phyloP scores from a whole-genome alignment of 1,139 yeast species.

The Wickerhamiella pararugosa region DNA sequence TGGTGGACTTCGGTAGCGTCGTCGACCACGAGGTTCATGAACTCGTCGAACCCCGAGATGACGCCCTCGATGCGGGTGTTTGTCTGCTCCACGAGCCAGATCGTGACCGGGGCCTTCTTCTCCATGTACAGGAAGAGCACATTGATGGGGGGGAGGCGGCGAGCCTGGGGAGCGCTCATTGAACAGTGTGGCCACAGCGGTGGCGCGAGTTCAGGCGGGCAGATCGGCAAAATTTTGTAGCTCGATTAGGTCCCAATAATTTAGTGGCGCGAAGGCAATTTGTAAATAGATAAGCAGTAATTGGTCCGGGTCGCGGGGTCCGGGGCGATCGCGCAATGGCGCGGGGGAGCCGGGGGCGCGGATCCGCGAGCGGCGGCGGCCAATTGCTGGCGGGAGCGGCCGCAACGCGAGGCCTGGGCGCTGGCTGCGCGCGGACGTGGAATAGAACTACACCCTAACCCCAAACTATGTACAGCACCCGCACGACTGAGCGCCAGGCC shows the following conservation, averaged over 20 bases:
- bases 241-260: background rate
- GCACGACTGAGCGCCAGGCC: no score
- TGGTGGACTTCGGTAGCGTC: constrained; percentile 59
- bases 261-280: no score
- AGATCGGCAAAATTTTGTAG: background rate
- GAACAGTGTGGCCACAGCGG: constrained; percentile 2
- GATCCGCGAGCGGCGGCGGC: no score
- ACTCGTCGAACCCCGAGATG: constrained; percentile 87
- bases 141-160: constrained; percentile 80
- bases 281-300: no score
- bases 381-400: no score
- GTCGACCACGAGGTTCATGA: constrained; percentile 89
- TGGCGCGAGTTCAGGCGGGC: constrained; percentile 1
- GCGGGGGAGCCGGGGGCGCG: no score
- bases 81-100: constrained; percentile 83
- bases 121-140: constrained; percentile 77
- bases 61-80: constrained; percentile 67
- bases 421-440: no score
- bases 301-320: no score
- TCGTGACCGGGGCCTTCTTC: constrained; percentile 59
- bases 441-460: no score
- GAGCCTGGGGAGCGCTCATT: background rate
- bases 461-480: no score
- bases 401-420: no score
- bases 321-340: no score